Evolutionary conservation across 768 basidiomycete genomes (phyloP).

Genomic region (Sarcodon sp.): DNA sequence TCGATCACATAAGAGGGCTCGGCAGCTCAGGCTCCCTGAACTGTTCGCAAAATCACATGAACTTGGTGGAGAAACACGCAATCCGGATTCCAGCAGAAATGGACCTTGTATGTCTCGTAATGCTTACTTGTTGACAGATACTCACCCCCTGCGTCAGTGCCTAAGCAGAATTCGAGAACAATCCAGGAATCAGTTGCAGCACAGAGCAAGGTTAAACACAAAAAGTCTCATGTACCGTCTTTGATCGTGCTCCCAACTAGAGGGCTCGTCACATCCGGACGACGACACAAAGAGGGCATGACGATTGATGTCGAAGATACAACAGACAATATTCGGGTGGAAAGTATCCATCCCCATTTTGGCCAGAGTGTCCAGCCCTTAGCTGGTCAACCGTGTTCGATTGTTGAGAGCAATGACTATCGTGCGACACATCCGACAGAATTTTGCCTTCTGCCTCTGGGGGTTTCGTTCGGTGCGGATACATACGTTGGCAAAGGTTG

Average conservation of each 20-base stretch:
- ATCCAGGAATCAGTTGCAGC: no score
- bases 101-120: no score
- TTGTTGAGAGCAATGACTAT: not conserved
- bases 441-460: slow-evolving; percentile 26
- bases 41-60: not conserved
- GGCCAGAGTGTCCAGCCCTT: no score
- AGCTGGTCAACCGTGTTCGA: not conserved
- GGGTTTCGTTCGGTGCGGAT: slow-evolving; percentile 32
- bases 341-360: not conserved
- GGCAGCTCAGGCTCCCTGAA: not conserved
- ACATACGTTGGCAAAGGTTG: slow-evolving; percentile 51
- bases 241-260: not conserved
- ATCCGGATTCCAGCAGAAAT: no score
- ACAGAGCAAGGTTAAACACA: no score
- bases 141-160: no score
- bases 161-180: no score
- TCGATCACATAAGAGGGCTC: not conserved
- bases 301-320: not conserved
- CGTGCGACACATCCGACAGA: not conserved
- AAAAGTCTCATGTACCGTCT: no score
- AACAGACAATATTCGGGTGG: not conserved
- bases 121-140: no score
- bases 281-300: not conserved
- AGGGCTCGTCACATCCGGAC: not conserved
- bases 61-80: no score